Conservation (phyloP, 2,329 filamentous ascomycete genomes). For the Raffaelea ambrosiae region DNA sequence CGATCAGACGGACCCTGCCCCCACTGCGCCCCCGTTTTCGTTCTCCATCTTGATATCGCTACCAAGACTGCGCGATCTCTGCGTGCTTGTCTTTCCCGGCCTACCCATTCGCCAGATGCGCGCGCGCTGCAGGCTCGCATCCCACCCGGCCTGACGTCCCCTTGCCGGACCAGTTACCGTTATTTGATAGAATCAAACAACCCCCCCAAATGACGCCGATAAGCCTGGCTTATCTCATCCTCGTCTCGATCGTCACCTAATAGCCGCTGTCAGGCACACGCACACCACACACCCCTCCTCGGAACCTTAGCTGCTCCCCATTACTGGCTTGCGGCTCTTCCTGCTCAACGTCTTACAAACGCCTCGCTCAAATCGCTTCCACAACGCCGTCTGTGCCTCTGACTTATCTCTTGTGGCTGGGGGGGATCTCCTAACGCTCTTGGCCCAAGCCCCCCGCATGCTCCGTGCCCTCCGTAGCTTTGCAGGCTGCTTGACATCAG, state of each 20-base stretch:
- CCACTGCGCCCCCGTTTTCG: constrained; percentile 3
- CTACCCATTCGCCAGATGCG: constrained; percentile 1
- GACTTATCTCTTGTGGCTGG: neutral
- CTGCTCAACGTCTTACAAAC: neutral
- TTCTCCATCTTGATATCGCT: constrained; percentile 8
- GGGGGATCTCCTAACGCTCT: neutral
- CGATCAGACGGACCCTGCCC: neutral
- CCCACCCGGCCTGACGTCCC: constrained; percentile 2
- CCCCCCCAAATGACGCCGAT: constrained; percentile 44
- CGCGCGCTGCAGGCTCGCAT: neutral
- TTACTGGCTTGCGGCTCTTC: too few species aligned
- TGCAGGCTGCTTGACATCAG: too few species aligned
- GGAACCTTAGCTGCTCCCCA: too few species aligned
- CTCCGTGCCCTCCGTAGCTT: too few species aligned
- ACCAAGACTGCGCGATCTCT: constrained; percentile 3
- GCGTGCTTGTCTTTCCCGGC: neutral
- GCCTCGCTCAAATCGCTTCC: neutral
- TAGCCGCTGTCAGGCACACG: neutral
- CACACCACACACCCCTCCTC: neutral
- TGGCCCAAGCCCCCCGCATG: too few species aligned
- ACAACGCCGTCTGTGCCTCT: neutral
- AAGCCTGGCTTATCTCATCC: constrained; percentile 50
- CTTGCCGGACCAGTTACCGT: constrained; percentile 7
- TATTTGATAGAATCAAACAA: constrained; percentile 10
- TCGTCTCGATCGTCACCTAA: constrained; percentile 45